Evolutionary conservation across 2,329 filamentous ascomycete species (phyloP).

Genomic region (Coniochaeta sp.): DNA sequence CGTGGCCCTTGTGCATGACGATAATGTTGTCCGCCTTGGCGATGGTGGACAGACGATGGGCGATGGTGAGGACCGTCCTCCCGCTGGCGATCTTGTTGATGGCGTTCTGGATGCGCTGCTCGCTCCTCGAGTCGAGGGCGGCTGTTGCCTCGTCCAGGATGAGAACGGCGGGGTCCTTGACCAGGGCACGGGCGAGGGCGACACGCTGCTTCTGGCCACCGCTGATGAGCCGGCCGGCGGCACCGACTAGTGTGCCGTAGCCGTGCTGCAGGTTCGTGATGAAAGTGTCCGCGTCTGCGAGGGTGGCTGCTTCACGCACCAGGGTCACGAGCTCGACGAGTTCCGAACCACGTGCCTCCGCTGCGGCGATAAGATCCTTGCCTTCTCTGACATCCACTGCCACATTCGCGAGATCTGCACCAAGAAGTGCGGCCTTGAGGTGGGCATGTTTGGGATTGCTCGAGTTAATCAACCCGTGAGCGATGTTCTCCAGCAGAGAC

Average conservation of each 20-base stretch:
- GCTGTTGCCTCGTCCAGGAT: constrained; percentile 58
- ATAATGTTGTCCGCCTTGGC: constrained; percentile 53
- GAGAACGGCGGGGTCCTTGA: constrained; percentile 49
- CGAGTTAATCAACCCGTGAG: constrained; percentile 31
- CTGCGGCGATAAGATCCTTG: constrained; percentile 15
- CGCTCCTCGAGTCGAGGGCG: constrained; percentile 51
- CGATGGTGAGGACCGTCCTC: constrained; percentile 55
- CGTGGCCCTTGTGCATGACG: constrained; percentile 46
- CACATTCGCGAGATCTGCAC: constrained; percentile 36
- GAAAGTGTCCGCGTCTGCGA: constrained; percentile 51
- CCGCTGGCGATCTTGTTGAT: constrained; percentile 35
- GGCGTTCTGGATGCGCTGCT: constrained; percentile 44
- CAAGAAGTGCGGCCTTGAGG: constrained; percentile 31
- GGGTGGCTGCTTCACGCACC: constrained; percentile 37
- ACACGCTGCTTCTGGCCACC: constrained; percentile 56
- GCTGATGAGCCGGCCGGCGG: constrained; percentile 45
- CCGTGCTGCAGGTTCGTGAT: constrained; percentile 47
- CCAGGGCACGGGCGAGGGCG: constrained; percentile 49
- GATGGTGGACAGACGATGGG: constrained; percentile 47
- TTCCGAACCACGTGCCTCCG: constrained; percentile 10
- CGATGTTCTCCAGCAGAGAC: constrained; percentile 35
- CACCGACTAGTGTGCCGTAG: constrained; percentile 45
- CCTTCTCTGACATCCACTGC: constrained; percentile 24
- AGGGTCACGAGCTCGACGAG: constrained; percentile 36
- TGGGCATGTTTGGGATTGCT: constrained; percentile 21